These are phyloP conservation scores for Pycnococcus provasolii DNA, from an alignment of 139 green algal species.

Conservation along the genomic window DNA sequence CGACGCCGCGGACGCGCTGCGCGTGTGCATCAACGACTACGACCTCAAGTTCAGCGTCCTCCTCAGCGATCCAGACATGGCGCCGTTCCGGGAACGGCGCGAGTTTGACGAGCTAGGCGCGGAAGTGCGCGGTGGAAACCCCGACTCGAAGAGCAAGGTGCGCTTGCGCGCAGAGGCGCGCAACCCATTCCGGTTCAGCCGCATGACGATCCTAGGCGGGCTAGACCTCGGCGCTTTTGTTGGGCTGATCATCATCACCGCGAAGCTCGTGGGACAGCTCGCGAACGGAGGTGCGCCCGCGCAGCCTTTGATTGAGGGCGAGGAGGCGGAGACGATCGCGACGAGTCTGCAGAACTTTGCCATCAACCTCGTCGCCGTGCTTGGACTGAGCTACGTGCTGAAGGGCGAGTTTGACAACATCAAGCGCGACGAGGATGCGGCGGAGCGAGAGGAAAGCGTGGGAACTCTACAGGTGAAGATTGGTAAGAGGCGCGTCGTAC, in stretches of 20 bases:
- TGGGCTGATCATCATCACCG: slow-evolving; percentile 65
- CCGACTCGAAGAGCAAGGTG: neutral
- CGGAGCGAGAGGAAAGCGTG: slow-evolving; percentile 66
- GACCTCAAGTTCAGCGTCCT: slow-evolving; percentile 67
- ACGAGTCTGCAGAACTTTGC: slow-evolving; percentile 68
- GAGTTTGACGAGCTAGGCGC: slow-evolving; percentile 48
- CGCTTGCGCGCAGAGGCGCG: slow-evolving; percentile 30
- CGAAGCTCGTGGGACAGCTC: slow-evolving; percentile 44
- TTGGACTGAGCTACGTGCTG: slow-evolving; percentile 56
- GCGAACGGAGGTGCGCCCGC: slow-evolving; percentile 30
- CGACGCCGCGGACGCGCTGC: slow-evolving; percentile 54
- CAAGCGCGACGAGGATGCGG: slow-evolving; percentile 39
- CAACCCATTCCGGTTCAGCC: slow-evolving; percentile 70
- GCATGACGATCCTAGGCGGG: slow-evolving; percentile 62
- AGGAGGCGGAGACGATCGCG: slow-evolving; percentile 54
- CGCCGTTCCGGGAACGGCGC: slow-evolving; percentile 46
- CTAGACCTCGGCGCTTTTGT: slow-evolving; percentile 52
- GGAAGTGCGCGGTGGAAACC: slow-evolving; percentile 10
- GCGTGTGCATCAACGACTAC: slow-evolving; percentile 64
- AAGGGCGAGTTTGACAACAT: slow-evolving; percentile 47
- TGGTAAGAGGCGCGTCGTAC: neutral
- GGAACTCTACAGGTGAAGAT: slow-evolving; percentile 54
- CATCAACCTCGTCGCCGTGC: slow-evolving; percentile 59
- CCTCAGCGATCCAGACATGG: slow-evolving; percentile 44
- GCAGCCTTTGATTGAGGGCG: slow-evolving; percentile 26